Evolutionary conservation across 2,329 filamentous ascomycete genomes (phyloP), one percentile per base, ranked within the genome.

Genomic region (Hypoxylon sp.): DNA sequence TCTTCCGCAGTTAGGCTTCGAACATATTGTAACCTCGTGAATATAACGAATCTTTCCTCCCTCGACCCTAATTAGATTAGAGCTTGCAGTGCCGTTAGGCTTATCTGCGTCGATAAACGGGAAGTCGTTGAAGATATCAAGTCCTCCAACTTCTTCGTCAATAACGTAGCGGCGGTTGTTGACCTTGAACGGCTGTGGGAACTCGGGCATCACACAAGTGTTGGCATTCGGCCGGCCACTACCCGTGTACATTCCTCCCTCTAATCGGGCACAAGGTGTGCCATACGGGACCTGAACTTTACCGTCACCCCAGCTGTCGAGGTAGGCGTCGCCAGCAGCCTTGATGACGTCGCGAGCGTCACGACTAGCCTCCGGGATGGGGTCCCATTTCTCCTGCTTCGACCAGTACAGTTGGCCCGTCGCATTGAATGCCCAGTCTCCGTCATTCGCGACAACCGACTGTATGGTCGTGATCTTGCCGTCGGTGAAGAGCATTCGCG

Each of bases 341-440:
- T 76, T 66, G 43, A 78, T 76, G 23, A 72, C 73, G 13, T 71
- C 73, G 11, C 75, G 72, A 2, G 50, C 61, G 60, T 78, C 75
- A 6, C 69, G 72, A 61, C 69, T 52, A 6, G 60, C 75, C 30
- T 66, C 72, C 0, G 76, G 75, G 58, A 78, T 77, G 19, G 64
- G 61, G 30, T 76, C 75, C 76, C 75, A 77, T 19, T 64, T 73
- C 69, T 78, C 76, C 50, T 73, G 72, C 51, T 71, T 63, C 23
- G 72, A 66, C 74, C 73, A 78, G 61, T 74, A 70, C 2, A 73
- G 64, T 21, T 73, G 72, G 0, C 75, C 75, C 11, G 74, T 75
- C 5, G 75, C 75, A 48, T 78, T 75, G 67, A 77, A 77, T 9
- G 73, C 69, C 75, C 75, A 78, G 66, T 78, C 76, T 19, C 75